Base-by-base conservation (phyloP, 2,329 filamentous ascomycete genomes). In the Ramularia endophylla region DNA sequence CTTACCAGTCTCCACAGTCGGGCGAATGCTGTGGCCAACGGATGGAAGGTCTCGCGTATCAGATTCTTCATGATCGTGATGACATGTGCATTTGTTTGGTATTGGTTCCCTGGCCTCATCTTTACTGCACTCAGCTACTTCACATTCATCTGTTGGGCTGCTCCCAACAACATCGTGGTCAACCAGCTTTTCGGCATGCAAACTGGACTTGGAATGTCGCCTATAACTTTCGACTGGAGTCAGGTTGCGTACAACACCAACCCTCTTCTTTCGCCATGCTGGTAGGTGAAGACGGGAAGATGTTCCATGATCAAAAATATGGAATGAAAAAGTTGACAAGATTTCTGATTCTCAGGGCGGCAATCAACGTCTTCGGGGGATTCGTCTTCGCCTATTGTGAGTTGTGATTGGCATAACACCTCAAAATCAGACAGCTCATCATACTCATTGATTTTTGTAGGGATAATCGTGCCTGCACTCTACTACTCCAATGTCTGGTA, bases 151-250 rank as follows among this genome's bases (percentile, higher is more conserved):
- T 94, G 87, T 8, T 94, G 87, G 87, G 85, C 92, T 57, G 85
- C 85, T 2, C 87, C 87, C 0, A 81, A 87, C 51, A 94, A 83
- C 53, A 83, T 92, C n/a, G 80, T 94, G 3, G 70, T 94, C 32
- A 83, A 87, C 20, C 94, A 94, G 61, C 69, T 94, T 5, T 94
- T 94, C 59, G 87, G 87, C 12, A 11, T 94, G 86, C 87, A 85
- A 89, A 61, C 87, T 2, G 87, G 87, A 2, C 73, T 94, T 11
- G 87, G 87, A 1, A 67, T 94, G 25, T 83, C 90, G 47, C 87
- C 87, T 0, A 61, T 94, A 55, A 94, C 87, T 0, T 94, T 94
- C 57, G 87, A 94, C 66, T 94, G 87, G 87, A 85, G 85, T 1
- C 87, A 94, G 39, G 82, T 94, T 48, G 87, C 87, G 0, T 79